Conservation (phyloP, 2,329 filamentous ascomycete species). For the Sclerotinia trifoliorum region DNA sequence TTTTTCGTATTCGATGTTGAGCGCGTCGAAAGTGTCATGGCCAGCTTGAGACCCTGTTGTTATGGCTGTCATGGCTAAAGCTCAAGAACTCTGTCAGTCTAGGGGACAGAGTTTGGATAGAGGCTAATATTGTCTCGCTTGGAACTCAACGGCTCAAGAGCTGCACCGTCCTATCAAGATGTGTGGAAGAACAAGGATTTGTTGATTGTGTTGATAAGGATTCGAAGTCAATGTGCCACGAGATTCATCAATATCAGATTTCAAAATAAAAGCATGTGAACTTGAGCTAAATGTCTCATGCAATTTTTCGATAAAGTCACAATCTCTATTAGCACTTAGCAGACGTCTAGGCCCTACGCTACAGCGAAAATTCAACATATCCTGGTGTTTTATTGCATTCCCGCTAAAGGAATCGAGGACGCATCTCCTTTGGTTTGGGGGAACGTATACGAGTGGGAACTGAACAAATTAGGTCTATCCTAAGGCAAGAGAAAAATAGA, state of each 20-base stretch:
- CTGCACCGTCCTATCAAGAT: neutral
- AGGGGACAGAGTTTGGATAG: neutral
- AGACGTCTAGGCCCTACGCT: neutral
- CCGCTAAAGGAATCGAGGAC: neutral
- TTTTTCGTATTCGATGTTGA: slow-evolving; percentile 24
- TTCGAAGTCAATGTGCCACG: too few relatives aligned
- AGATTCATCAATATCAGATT: neutral
- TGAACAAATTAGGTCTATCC: neutral
- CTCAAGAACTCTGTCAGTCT: too few relatives aligned
- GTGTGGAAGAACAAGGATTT: neutral
- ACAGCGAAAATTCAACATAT: too few relatives aligned
- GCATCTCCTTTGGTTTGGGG: neutral
- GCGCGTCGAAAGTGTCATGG: slow-evolving; percentile 26
- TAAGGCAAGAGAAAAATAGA: neutral
- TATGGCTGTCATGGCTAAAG: slow-evolving; percentile 20
- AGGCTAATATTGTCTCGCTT: neutral
- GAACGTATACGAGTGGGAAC: neutral
- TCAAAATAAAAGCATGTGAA: neutral
- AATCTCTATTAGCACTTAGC: neutral
- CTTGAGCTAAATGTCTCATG: neutral
- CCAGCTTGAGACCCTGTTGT: slow-evolving; percentile 29
- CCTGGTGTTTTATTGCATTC: neutral
- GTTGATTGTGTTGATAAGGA: neutral
- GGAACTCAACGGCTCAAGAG: neutral
- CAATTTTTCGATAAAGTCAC: neutral